These are phyloP conservation scores for Fusarium sp. DNA, from an alignment of 2,329 filamentous ascomycete genomes.

Conservation along the genomic window DNA sequence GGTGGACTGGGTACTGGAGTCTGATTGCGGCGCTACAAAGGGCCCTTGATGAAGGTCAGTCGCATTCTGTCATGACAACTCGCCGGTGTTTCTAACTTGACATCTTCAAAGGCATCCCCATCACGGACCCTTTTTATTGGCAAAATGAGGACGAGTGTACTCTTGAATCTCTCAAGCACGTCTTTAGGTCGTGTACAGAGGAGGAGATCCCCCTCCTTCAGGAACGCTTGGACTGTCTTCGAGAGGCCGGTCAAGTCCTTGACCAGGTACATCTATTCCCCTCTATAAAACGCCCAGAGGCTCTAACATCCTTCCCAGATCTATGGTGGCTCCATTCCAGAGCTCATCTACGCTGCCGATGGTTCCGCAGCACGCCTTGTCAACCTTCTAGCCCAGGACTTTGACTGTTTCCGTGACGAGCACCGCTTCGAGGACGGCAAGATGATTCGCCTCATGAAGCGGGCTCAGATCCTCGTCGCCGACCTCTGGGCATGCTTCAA, in stretches of 20 bases:
- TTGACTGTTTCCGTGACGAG: conserved; percentile 88
- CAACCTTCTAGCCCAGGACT: conserved; percentile 85
- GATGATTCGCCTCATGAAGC: conserved; percentile 86
- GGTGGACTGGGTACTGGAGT: conserved; percentile 96
- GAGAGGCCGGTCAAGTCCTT: conserved; percentile 85
- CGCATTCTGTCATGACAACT: background rate
- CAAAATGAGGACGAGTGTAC: conserved; percentile 80
- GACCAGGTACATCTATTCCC: conserved; percentile 70
- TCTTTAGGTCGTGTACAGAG: conserved; percentile 88
- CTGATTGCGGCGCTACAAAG: conserved; percentile 88
- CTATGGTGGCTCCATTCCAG: conserved; percentile 80
- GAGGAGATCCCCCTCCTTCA: conserved; percentile 88
- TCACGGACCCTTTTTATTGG: conserved; percentile 92
- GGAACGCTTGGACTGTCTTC: conserved; percentile 81
- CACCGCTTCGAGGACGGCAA: conserved; percentile 78
- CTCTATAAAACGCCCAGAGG: too few species aligned
- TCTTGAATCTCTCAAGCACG: conserved; percentile 76
- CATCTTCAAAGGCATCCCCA: conserved; percentile 75
- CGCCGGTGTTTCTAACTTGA: conserved; percentile 3
- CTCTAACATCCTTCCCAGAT: conserved; percentile 61
- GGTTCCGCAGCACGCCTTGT: conserved; percentile 87
- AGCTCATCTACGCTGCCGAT: conserved; percentile 79
- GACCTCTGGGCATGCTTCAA: conserved; percentile 98
- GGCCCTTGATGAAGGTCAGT: conserved; percentile 83
- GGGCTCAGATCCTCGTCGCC: conserved; percentile 95